Base-by-base conservation (phyloP, 1,284 basidiomycete species). In the Omphalotus olearius region DNA sequence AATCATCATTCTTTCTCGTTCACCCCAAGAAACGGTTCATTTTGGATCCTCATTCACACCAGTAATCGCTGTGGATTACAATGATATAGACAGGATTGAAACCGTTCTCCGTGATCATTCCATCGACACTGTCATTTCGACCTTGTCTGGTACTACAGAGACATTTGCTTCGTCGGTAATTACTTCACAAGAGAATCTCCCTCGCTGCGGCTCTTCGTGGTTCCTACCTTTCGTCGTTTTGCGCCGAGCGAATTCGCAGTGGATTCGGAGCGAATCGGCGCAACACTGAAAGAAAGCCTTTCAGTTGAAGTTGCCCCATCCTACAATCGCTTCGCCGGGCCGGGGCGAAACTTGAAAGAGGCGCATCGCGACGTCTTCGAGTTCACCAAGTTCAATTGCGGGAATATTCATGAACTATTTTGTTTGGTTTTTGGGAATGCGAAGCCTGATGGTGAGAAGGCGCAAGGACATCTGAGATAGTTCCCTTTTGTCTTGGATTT, bases 321-420 rank as follows among this genome's bases (percentile, higher is more conserved):
- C 17, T 51, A 13, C 4, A 44, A 30, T 36, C 39, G 6, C 36
- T 54, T 10, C 18, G 49, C 7, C 23, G 47, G 30, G 45, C 42
- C 7, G 23, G 47, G 30, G 45, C 42, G 16, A 42, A 49, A 50
- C 16, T 41, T n/a, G 30, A 18, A 7, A 42, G 36, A 23, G 26
- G 47, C 38, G 14, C 9, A 9, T 35, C 13, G 1, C 4, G 28
- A n/a, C n/a, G 13, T 14, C n/a, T 54, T 54, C 16, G 49, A 54
- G 26, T 54, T 30, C n/a, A 51, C 48, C 5, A 18, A 30, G 13
- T 54, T 54, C 38, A 39, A 45, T 20, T 18, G 26, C 14, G 53
- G 49, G 9, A n/a, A 23, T 28, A 1, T 43, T 54, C 38, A 54
- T 54, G 49, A 54, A 54, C n/a, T 54, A 54, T 30, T 36, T 51